Conservation (phyloP, 1,284 basidiomycete species). For the Coriolopsis trogii region DNA sequence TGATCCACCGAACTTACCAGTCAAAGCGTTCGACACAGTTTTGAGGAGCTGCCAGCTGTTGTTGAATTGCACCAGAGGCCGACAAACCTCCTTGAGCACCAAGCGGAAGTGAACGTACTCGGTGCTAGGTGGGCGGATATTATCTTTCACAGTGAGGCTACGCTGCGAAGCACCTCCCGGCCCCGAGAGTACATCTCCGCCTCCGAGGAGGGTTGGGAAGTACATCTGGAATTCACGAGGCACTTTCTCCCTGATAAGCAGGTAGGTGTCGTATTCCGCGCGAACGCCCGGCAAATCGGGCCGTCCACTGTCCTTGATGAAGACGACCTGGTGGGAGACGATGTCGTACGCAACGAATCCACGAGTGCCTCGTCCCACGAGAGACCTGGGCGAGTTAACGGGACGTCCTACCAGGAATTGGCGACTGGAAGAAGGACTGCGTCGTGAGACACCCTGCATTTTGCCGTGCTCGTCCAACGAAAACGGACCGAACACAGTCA, state of each 20-base stretch:
- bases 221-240: neutral
- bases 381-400: neutral
- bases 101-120: constrained; percentile 3
- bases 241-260: neutral
- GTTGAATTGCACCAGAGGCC: constrained; percentile 2
- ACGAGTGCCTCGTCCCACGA: neutral
- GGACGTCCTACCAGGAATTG: neutral
- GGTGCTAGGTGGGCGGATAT: no score
- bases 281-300: neutral
- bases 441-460: neutral
- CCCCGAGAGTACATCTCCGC: constrained; percentile 4
- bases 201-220: constrained; percentile 8
- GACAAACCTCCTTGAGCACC: constrained; percentile 8
- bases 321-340: neutral
- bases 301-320: neutral
- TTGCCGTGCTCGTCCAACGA: neutral
- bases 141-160: no score
- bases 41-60: neutral
- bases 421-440: neutral
- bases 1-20: no score
- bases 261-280: neutral
- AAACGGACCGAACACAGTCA: neutral
- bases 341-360: neutral
- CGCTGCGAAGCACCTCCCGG: neutral
- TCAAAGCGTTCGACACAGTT: constrained; percentile 1